phyloP scores from a whole-genome alignment of 2,329 filamentous ascomycete species.

The Apiospora saccharicola region DNA sequence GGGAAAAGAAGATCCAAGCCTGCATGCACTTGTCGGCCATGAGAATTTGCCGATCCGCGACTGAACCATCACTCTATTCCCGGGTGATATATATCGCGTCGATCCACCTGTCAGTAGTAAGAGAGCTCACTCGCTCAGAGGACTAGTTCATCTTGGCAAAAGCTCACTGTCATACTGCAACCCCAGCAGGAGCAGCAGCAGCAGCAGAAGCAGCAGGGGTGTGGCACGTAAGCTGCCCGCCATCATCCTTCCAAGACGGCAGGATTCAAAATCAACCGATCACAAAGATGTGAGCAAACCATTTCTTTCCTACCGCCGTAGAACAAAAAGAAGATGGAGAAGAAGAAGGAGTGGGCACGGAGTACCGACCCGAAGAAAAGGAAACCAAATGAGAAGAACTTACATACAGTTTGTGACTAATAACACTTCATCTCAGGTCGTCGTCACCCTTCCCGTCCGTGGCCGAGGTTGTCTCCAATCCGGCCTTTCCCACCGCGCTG shows the following conservation, averaged over 20 bases:
- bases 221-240: neutral
- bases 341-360: neutral
- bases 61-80: neutral
- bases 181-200: too few relatives aligned
- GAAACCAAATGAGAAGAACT: neutral
- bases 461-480: constrained; percentile 55
- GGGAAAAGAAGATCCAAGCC: neutral
- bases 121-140: neutral
- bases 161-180: neutral
- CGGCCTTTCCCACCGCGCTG: constrained; percentile 70
- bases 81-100: neutral
- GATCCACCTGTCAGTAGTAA: neutral
- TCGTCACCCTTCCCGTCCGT: constrained; percentile 34
- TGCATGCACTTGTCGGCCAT: neutral
- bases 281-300: constrained; percentile 9
- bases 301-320: neutral
- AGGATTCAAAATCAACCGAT: constrained; percentile 20
- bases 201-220: neutral
- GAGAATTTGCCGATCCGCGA: neutral
- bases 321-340: neutral
- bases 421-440: neutral
- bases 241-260: neutral
- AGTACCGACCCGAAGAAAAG: too few relatives aligned
- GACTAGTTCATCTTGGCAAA: neutral
- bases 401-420: neutral